Evolutionary conservation across 352 stramenopile species (phyloP).

Genomic region (Elongisporangium prolatum): DNA sequence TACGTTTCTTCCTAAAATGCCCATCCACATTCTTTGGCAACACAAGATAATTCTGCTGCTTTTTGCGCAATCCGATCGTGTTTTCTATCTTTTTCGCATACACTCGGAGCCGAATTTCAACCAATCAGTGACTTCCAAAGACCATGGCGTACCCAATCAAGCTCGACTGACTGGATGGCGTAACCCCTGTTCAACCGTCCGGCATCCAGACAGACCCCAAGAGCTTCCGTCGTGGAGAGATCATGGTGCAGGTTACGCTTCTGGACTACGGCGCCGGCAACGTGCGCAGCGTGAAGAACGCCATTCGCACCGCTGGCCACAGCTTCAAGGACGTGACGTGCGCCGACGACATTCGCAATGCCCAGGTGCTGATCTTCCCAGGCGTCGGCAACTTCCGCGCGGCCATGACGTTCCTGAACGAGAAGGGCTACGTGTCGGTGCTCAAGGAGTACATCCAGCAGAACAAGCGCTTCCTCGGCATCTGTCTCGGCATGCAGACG

Average conservation of each 20-base stretch:
- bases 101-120: not conserved
- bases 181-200: not conserved
- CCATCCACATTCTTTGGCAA: not conserved
- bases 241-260: slow-evolving; percentile 81
- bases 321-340: slow-evolving; percentile 83
- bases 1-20: not conserved
- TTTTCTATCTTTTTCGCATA: not conserved
- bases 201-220: not conserved
- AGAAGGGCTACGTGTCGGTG: slow-evolving; percentile 84
- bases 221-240: not conserved
- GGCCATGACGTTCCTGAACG: slow-evolving; percentile 92
- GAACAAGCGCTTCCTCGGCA: slow-evolving; percentile 94
- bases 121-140: not conserved
- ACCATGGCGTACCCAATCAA: not conserved
- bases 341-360: slow-evolving; percentile 88
- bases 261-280: slow-evolving; percentile 99
- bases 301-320: slow-evolving; percentile 89
- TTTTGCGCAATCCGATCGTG: not conserved
- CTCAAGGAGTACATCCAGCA: slow-evolving; percentile 85
- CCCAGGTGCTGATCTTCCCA: slow-evolving; percentile 86
- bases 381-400: slow-evolving; percentile 79
- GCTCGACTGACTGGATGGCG: not conserved
- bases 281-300: slow-evolving; percentile 96
- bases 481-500: slow-evolving; percentile 98
- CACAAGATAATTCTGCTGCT: not conserved